A percentile compares a stretch with the other conserved stretches of the same genome.
Conservation (phyloP, 2,329 filamentous ascomycete genomes). For the Fusarium sp. region DNA sequence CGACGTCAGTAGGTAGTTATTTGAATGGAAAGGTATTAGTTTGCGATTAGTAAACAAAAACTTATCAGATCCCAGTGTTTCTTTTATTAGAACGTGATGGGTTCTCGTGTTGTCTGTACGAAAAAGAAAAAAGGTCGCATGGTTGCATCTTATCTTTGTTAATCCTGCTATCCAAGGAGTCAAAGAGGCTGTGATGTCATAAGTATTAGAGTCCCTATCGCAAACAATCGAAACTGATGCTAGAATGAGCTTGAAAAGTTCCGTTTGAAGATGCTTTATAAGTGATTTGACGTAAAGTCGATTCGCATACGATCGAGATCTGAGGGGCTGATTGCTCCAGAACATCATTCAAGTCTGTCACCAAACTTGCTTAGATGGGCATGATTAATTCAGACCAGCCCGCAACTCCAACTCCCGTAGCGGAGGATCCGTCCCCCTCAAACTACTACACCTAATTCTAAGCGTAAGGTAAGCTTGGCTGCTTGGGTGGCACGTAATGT, state of each 20-base stretch:
- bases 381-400: conserved; percentile 25
- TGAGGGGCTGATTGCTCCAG: background rate
- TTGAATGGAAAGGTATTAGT: background rate
- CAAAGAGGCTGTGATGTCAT: conserved; percentile 3
- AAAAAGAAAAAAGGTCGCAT: conserved; percentile 1
- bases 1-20: background rate
- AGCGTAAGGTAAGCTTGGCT: background rate
- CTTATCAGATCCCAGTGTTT: background rate
- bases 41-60: background rate
- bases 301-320: conserved; percentile 16
- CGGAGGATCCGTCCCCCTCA: background rate
- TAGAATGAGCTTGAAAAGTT: background rate
- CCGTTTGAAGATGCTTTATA: conserved; percentile 19
- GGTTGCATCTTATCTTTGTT: background rate
- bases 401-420: background rate
- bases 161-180: background rate
- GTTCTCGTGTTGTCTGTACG: conserved; percentile 18
- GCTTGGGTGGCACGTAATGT: background rate
- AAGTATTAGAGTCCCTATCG: background rate
- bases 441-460: background rate
- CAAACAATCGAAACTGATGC: background rate
- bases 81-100: conserved; percentile 14
- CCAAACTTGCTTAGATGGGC: conserved; percentile 18
- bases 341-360: background rate
- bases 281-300: conserved; percentile 8